These are phyloP conservation scores for Tulasnella sp. DNA, from an alignment of 768 basidiomycete genomes.

Conservation along the genomic window DNA sequence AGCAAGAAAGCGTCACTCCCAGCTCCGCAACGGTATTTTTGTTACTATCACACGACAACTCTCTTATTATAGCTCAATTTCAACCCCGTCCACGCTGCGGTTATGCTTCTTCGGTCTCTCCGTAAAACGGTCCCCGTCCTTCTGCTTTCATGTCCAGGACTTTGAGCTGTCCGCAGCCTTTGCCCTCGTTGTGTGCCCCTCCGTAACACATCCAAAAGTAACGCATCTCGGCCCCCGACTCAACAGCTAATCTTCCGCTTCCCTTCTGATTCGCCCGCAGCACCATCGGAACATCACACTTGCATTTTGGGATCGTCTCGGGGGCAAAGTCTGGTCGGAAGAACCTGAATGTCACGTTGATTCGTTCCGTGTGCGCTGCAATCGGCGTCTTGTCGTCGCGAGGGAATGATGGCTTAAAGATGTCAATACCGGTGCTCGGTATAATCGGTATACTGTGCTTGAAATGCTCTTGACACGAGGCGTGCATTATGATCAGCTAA, in stretches of 20 bases:
- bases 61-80: no score
- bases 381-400: conserved; percentile 8
- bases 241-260: conserved; percentile 22
- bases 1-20: neutral
- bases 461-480: conserved; percentile 67
- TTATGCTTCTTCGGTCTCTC: neutral
- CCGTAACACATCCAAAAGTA: conserved; percentile 81
- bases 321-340: conserved; percentile 72
- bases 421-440: conserved; percentile 54
- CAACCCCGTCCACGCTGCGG: neutral
- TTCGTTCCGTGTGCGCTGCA: conserved; percentile 48
- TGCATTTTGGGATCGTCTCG: conserved; percentile 52
- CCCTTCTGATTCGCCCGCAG: conserved; percentile 73
- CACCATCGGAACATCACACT: conserved; percentile 58
- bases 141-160: conserved; percentile 58
- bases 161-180: conserved; percentile 66
- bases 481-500: conserved; percentile 79
- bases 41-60: no score
- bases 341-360: conserved; percentile 80
- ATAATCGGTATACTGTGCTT: conserved; percentile 45
- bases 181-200: conserved; percentile 72
- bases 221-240: conserved; percentile 35
- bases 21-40: neutral
- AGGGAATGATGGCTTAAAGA: conserved; percentile 52
- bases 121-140: conserved; percentile 36